Evolutionary conservation across 768 basidiomycete species (phyloP), one percentile per base, ranked within the genome.

Genomic region (Leccinum disarticulatum): DNA sequence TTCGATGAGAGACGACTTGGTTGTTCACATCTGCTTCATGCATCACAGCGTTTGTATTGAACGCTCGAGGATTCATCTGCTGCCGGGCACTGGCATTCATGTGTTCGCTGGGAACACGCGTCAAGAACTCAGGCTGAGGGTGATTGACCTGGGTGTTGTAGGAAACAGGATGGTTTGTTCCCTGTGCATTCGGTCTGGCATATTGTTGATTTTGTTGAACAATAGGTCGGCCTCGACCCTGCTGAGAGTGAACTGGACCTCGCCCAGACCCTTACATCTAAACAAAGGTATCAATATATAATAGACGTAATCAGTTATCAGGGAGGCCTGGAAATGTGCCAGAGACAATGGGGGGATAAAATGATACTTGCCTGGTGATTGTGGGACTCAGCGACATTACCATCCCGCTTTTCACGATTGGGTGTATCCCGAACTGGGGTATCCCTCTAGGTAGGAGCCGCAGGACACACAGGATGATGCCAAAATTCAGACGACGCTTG

Each of bases 181-280:
- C 77, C 36, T 77, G 76, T 6, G 62, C 55, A 17, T 61, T 61
- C 33, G 67, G 66, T 48, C 68, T 71, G 55, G 81, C 81, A 35
- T 80, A 77, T 59, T 81, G 83, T 54, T 77, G 77, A 49, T 78
- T 75, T 48, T 74, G 75, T 56, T 79, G 80, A 13, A 71, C 69
- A 52, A 65, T 59, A 35, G 70, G 72, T 64, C 76, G 76, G 52
- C 68, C 62, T 66, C 79, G 80, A 14, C 64, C 66, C 62, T 41
- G 17, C 38, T 77, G 81, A 56, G 77, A 71, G 33, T 77, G 61
- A 60, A 67, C 69, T 60, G 80, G 79, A 58, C 66, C 76, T 61
- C 80, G 74, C 60, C 78, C 60, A 52, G 81, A 68, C 59, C 81
- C 79, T 61, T 77, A 72, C 76, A 82, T 79, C 77, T 80, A 65